Evolutionary conservation across 1,284 basidiomycete species (phyloP), one percentile per base, ranked within the genome.

Genomic region (Omphalotus olearius): DNA sequence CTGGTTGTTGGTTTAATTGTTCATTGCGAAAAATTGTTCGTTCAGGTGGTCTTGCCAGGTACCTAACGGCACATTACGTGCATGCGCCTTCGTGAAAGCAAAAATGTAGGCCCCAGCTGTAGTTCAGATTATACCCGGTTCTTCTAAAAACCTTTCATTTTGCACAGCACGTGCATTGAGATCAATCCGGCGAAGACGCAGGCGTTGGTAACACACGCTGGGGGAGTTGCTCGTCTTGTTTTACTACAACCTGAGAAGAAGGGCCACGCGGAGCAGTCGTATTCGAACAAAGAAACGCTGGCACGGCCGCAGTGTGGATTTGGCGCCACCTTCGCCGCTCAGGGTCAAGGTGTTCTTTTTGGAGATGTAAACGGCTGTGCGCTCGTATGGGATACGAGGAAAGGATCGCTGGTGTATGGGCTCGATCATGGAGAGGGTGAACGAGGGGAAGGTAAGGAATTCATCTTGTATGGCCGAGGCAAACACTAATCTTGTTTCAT

Each of bases 21-120:
- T 17, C 52, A 54, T 25, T 43, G 38, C 18, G 28, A 37, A 48
- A 52, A 39, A 57, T 66, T 13, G 61, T 47, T 42, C 36, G 30
- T 51, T 14, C 53, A 83, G 81, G 53, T 85, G 83, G 83, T 73
- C 79, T 60, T 82, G 76, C 57, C 75, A 79, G 59, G 68, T 85
- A 51, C 80, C 82, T 0, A 82, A 82, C 54, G 82, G 83, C 28
- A 82, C 76, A 9, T 64, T 83, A 41, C 74, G 78, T 6, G 79
- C 77, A 4, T 75, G 76, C 48, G 69, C 75, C 3, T 80, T 83
- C 59, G 68, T 85, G 55, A 73, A 73, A 58, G 69, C 72, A 17
- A 76, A 75, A 66, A 76, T 85, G 83, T 80, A 56, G 57, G 78
- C 69, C n/a, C 23, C 23, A 23, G 23, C 23, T 5, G 23, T 23